phyloP scores from a whole-genome alignment of 148 eudicot species.

The Camellia granthamiana region DNA sequence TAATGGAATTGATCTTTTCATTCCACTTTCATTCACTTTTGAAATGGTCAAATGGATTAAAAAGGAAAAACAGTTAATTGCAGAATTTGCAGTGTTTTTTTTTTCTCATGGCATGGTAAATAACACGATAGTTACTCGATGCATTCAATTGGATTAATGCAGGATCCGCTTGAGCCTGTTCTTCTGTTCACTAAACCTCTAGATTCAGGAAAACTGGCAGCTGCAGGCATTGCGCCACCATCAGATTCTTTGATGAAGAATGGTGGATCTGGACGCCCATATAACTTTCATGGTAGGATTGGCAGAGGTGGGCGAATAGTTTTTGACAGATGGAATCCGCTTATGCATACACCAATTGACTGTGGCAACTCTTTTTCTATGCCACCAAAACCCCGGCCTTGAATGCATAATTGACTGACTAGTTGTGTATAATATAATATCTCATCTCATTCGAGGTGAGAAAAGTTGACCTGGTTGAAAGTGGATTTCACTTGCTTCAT shows the following conservation, averaged over 20 bases:
- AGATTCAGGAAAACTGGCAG: slow-evolving; percentile 47
- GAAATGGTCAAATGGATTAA: neutral
- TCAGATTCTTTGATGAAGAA: slow-evolving; percentile 39
- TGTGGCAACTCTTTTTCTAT: slow-evolving; percentile 50
- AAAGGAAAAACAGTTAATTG: neutral
- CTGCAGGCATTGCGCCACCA: slow-evolving; percentile 63
- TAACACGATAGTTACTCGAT: neutral
- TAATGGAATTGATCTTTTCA: too few relatives aligned
- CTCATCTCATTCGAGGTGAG: neutral
- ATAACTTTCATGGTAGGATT: slow-evolving; percentile 66
- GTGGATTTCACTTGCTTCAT: neutral
- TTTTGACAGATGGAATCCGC: slow-evolving; percentile 94
- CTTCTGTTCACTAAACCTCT: slow-evolving; percentile 61
- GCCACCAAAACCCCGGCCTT: slow-evolving; percentile 52
- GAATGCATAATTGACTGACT: slow-evolving; percentile 23
- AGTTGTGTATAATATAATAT: neutral
- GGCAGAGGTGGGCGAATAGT: slow-evolving; percentile 93
- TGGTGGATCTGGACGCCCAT: slow-evolving; percentile 34
- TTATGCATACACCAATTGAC: slow-evolving; percentile 61
- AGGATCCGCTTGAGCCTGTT: slow-evolving; percentile 86
- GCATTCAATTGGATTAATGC: slow-evolving; percentile 21
- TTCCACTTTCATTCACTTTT: neutral
- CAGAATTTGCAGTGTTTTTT: neutral
- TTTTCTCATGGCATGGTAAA: neutral
- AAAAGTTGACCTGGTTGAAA: slow-evolving; percentile 2